Evolutionary conservation across 2,329 filamentous ascomycete genomes (phyloP), one percentile per base, ranked within the genome.

Genomic region (Penicillium paneum): DNA sequence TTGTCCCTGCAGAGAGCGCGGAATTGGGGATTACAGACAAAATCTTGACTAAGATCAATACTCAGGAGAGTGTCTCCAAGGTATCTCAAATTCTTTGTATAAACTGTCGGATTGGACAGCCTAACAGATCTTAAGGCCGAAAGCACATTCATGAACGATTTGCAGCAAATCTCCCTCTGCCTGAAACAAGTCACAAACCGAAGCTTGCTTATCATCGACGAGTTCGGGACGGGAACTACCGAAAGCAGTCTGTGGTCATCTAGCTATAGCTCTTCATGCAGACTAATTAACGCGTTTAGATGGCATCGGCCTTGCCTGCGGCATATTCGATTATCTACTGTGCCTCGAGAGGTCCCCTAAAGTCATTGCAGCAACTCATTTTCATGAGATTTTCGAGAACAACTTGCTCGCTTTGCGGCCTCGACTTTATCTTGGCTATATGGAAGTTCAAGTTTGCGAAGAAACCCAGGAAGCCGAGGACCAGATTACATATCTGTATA

Each of bases 201-300:
- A 44, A 97, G 90, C 66, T 77, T 99, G 6, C 71, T 99, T 1
- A 78, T 99, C n/a, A 84, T 97, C 41, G 94, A 99, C 64, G 94
- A 99, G 67, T 97, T 99, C 64, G 85, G 86, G 1, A 88, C 88
- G 69, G 86, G 85, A 2, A 88, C 85, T 0, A 82, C 85, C 55
- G 80, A 81, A 12, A 79, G 78, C 55, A 79, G 78, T 78, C 41
- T 35, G 64, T 62, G 1, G 19, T 8, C 1, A 15, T 36, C 19
- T 35, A 15, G 28, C 32, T 24, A 12, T 6, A 3, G 24, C 40
- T 17, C 8, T 36, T 29, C 19, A 11, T 11, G 17, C 53, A 28
- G 36, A 59, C 36, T 15, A 31, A 26, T 21, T 59, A 50, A 63
- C 35, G 8, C 8, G 24, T 28, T 8, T 52, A 81, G 84, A 88